Evolutionary conservation across 2,329 filamentous ascomycete species (phyloP), one percentile per base, ranked within the genome.

Genomic region (Exophiala sp.): DNA sequence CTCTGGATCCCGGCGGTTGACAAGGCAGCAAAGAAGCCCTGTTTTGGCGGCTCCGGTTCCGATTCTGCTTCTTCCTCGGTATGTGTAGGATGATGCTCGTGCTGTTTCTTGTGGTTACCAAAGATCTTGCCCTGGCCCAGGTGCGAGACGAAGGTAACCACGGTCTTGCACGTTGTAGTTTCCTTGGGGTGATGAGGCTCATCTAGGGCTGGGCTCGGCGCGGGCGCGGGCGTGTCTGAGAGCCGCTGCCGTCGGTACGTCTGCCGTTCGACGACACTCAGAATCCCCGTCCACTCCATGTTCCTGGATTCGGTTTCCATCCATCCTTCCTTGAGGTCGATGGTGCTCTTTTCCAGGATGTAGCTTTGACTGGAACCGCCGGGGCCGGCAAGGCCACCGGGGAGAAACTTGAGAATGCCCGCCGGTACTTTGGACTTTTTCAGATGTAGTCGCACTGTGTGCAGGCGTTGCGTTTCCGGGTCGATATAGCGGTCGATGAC

Each of bases 251-350:
- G 71, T 47, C 70, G 68, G 62, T 79, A 83, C 14, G 68, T 63
- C 60, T 83, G 81, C 46, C 74, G 74, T 62, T 84, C 81, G 32
- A 83, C 72, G 1, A 84, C 80, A 43, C 75, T 80, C 27, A 84
- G 64, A 16, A 84, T 78, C 27, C 80, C 80, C 0, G 80, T 82
- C 78, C 78, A 83, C 59, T 84, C 80, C 61, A 84, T 73, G 53
- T 84, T 84, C 50, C 74, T 72, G 11, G 75, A 79, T 60, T 83
- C 80, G 1, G 80, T 82, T 62, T 78, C 72, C 81, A 84, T 83
- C 77, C 78, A 81, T 48, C 81, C 81, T 58, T 82, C 76, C 51
- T 73, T 76, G 44, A 78, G 70, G 61, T 83, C 80, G 13, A 84
- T 76, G 7, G 79, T 70, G 48, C 76, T 81, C 53, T 73, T 80